A percentile compares a stretch with the other conserved stretches of the same genome.
phyloP scores from a whole-genome alignment of 2,329 filamentous ascomycete genomes.

The Ophiocordyceps camponoti-saundersi region DNA sequence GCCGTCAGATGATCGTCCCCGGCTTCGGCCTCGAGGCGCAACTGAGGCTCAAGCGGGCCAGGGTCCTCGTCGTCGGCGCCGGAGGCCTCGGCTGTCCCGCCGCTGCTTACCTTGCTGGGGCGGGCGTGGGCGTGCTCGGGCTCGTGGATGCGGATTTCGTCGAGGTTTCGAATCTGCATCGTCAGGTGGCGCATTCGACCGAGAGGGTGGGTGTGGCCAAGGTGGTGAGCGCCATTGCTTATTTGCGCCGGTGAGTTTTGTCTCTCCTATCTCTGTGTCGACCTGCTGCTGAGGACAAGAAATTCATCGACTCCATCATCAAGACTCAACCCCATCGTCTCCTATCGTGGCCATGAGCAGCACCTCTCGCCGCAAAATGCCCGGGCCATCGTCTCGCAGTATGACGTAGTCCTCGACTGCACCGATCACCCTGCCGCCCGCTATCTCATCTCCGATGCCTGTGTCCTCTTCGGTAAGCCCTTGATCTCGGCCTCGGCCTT shows the following conservation, averaged over 20 bases:
- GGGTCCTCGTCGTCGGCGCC: slow-evolving; percentile 67
- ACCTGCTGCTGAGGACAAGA: not conserved
- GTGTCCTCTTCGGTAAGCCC: slow-evolving; percentile 61
- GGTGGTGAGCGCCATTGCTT: slow-evolving; percentile 57
- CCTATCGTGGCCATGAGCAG: slow-evolving; percentile 42
- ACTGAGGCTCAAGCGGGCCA: slow-evolving; percentile 49
- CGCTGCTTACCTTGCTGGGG: slow-evolving; percentile 79
- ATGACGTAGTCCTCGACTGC: slow-evolving; percentile 83
- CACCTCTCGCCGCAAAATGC: slow-evolving; percentile 57
- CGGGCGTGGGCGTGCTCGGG: slow-evolving; percentile 70
- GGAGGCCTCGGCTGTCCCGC: slow-evolving; percentile 88
- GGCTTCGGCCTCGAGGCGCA: slow-evolving; percentile 68
- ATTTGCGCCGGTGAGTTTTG: slow-evolving; percentile 31
- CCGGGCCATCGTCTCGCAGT: slow-evolving; percentile 44
- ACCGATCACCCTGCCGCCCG: slow-evolving; percentile 85
- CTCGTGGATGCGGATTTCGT: slow-evolving; percentile 79
- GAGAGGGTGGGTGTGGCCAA: slow-evolving; percentile 58
- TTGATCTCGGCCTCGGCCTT: slow-evolving; percentile 83
- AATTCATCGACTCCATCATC: too few relatives aligned
- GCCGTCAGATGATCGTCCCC: slow-evolving; percentile 77
- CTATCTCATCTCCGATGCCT: slow-evolving; percentile 84
- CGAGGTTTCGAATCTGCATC: slow-evolving; percentile 79
- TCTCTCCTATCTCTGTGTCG: not conserved
- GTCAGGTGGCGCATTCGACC: slow-evolving; percentile 70
- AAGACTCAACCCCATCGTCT: slow-evolving; percentile 57